A percentile compares a stretch with the other conserved stretches of the same genome.
Conservation (phyloP, 2,329 filamentous ascomycete species). For the Diplodia sapinea region DNA sequence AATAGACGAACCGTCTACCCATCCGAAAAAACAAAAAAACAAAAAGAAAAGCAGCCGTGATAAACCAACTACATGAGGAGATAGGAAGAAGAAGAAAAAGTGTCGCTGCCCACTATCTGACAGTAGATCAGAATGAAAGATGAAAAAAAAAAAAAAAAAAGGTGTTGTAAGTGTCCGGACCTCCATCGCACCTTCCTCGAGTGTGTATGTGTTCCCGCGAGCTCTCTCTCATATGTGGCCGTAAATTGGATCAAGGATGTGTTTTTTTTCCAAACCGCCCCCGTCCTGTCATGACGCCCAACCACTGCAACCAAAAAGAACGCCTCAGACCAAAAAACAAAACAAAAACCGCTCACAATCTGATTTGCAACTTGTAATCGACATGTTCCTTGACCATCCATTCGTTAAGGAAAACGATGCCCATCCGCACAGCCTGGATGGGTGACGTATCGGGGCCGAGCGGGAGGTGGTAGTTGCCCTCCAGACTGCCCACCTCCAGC, state of each 20-base stretch:
- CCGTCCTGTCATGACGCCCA: neutral
- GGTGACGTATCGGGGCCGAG: conserved; percentile 49
- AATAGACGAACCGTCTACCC: neutral
- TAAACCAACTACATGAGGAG: neutral
- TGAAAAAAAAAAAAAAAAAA: too few relatives aligned
- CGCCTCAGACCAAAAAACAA: neutral
- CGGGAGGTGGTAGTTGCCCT: conserved; percentile 50
- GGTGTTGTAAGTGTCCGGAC: too few relatives aligned
- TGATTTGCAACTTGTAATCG: conserved; percentile 30
- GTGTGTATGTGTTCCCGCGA: neutral
- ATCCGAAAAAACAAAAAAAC: too few relatives aligned
- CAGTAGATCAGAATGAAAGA: too few relatives aligned
- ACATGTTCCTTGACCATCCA: conserved; percentile 42
- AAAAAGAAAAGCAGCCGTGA: neutral
- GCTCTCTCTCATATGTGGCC: neutral
- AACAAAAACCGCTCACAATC: conserved; percentile 8
- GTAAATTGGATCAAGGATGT: neutral
- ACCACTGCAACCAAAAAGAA: conserved; percentile 8
- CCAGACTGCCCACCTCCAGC: conserved; percentile 43
- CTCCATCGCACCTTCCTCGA: too few relatives aligned
- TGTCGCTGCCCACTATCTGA: too few relatives aligned
- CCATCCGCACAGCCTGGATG: conserved; percentile 53
- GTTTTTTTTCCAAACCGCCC: neutral
- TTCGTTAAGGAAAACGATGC: conserved; percentile 50
- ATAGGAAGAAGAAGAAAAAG: too few relatives aligned